Conservation (phyloP, 176 grass and related monocot genomes). For the Rhipidocladum racemiflorum region DNA sequence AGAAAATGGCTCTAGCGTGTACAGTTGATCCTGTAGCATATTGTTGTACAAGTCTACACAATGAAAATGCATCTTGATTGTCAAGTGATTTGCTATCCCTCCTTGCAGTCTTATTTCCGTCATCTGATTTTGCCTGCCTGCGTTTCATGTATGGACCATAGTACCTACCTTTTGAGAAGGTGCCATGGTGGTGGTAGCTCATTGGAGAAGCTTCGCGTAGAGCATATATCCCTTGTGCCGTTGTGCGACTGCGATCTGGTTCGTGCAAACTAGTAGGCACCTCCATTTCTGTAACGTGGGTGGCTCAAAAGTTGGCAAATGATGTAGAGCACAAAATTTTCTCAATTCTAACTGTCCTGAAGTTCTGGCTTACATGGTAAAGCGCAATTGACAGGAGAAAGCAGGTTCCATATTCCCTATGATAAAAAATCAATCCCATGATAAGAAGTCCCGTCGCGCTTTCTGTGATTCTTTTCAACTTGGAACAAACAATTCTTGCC, state of each 20-base stretch:
- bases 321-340: not conserved
- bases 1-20: slow-evolving; percentile 5
- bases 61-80: not conserved
- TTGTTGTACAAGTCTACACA: slow-evolving; percentile 24
- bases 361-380: not conserved
- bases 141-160: not conserved
- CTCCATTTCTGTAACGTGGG: not conserved
- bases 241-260: not conserved
- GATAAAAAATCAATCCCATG: no score
- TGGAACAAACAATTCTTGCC: not conserved
- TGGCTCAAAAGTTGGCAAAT: slow-evolving; percentile 6
- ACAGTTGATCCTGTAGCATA: slow-evolving; percentile 19
- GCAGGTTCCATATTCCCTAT: slow-evolving; percentile 29
- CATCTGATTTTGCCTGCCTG: not conserved
- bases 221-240: not conserved
- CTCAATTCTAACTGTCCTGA: not conserved
- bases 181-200: not conserved
- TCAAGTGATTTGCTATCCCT: not conserved
- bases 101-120: not conserved
- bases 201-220: not conserved
- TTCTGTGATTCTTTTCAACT: slow-evolving; percentile 37
- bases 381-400: not conserved
- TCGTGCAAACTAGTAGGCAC: not conserved
- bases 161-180: not conserved
- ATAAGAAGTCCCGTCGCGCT: slow-evolving; percentile 32